Evolutionary conservation across 192 early-diverging fungal genomes (phyloP).

Genomic region (Phlyctochytrium arcticum): DNA sequence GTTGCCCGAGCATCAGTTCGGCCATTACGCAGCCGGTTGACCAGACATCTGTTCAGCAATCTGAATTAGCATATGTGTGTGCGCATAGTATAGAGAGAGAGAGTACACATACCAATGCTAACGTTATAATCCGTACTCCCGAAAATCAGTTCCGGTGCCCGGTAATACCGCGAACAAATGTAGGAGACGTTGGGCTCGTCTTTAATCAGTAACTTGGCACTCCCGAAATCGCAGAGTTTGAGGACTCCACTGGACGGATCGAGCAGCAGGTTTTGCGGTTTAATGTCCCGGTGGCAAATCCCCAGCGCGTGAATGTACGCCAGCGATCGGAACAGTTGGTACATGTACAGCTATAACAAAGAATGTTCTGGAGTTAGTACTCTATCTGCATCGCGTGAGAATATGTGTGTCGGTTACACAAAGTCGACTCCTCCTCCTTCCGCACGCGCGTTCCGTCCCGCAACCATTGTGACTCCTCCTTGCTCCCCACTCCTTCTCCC

Average conservation of each 20-base stretch:
- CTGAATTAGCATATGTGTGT: neutral
- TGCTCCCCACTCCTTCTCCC: too few species aligned
- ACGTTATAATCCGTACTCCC: slow-evolving; percentile 89
- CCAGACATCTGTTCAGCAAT: slow-evolving; percentile 82
- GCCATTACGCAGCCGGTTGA: slow-evolving; percentile 96
- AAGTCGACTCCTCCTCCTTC: too few species aligned
- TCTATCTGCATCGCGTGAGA: too few species aligned
- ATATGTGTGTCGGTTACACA: too few species aligned
- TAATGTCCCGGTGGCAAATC: slow-evolving; percentile 99
- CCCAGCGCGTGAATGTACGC: slow-evolving; percentile 96
- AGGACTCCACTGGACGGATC: slow-evolving; percentile 87
- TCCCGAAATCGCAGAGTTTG: slow-evolving; percentile 98
- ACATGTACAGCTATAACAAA: slow-evolving; percentile 79
- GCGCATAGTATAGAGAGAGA: neutral
- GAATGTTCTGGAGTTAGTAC: too few species aligned
- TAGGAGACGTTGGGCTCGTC: slow-evolving; percentile 99
- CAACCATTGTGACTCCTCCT: too few species aligned
- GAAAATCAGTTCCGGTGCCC: slow-evolving; percentile 91
- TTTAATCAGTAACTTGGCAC: slow-evolving; percentile 88
- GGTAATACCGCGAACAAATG: slow-evolving; percentile 97
- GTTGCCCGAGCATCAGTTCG: slow-evolving; percentile 89
- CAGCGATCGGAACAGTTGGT: slow-evolving; percentile 94
- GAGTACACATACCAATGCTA: slow-evolving; percentile 52
- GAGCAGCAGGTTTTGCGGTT: slow-evolving; percentile 96
- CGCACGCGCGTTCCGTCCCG: too few species aligned